These are phyloP conservation scores for Neonothopanus nambi DNA, from an alignment of 1,284 basidiomycete genomes.

Conservation along the genomic window DNA sequence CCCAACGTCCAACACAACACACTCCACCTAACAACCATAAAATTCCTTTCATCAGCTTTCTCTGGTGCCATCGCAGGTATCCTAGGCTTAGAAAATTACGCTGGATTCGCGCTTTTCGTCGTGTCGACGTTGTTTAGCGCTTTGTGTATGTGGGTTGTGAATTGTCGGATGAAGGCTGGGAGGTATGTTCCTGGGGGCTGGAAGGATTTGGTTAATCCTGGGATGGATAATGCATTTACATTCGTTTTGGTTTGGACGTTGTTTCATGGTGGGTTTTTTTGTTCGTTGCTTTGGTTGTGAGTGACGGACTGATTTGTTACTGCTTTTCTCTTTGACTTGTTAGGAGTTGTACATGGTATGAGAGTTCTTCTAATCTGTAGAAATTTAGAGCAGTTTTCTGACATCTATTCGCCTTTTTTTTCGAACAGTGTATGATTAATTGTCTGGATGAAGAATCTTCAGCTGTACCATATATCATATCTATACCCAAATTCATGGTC, in stretches of 20 bases:
- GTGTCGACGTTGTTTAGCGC: constrained; percentile 67
- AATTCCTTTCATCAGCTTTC: constrained; percentile 80
- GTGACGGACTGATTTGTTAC: neutral
- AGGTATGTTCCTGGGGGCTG: constrained; percentile 36
- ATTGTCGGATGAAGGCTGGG: constrained; percentile 61
- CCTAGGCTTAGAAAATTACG: constrained; percentile 81
- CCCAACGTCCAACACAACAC: constrained; percentile 75
- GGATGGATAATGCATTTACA: constrained; percentile 83
- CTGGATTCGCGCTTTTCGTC: constrained; percentile 80
- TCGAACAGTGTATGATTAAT: constrained; percentile 49
- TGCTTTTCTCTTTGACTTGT: neutral
- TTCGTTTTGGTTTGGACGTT: constrained; percentile 90
- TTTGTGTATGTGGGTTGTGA: constrained; percentile 62
- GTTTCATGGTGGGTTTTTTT: constrained; percentile 68
- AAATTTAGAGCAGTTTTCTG: constrained; percentile 27
- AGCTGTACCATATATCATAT: too few species aligned
- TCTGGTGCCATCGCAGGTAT: constrained; percentile 84
- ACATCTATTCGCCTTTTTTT: constrained; percentile 13
- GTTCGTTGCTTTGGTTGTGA: neutral
- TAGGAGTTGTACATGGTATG: too few species aligned
- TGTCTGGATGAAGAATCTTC: too few species aligned
- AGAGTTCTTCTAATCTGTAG: constrained; percentile 18
- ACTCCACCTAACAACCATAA: constrained; percentile 55
- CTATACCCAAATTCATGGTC: too few species aligned
- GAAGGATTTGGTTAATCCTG: constrained; percentile 72